These are phyloP conservation scores for Lentinula boryana DNA, from an alignment of 768 basidiomycete genomes.

Conservation along the genomic window DNA sequence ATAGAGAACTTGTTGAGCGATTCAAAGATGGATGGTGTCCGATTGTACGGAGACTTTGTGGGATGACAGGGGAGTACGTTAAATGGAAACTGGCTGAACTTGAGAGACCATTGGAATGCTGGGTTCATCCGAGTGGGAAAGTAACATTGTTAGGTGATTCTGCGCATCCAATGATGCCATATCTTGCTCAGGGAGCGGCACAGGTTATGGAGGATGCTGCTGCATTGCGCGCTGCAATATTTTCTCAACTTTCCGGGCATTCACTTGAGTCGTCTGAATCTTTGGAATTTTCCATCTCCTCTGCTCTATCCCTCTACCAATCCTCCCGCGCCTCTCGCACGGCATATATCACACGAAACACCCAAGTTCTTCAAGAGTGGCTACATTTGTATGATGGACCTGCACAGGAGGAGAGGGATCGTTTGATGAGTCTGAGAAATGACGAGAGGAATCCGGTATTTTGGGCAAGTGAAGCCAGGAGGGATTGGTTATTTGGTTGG, in stretches of 20 bases:
- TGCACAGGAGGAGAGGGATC: slow-evolving; percentile 15
- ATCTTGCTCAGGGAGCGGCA: slow-evolving; percentile 26
- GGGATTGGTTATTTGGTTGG: neutral
- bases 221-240: slow-evolving; percentile 22
- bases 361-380: slow-evolving; percentile 11
- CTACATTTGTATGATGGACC: slow-evolving; percentile 12
- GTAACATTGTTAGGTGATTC: slow-evolving; percentile 29
- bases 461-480: neutral
- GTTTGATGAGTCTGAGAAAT: slow-evolving; percentile 9
- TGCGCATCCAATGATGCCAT: slow-evolving; percentile 19
- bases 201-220: slow-evolving; percentile 36
- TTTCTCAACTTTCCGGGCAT: neutral
- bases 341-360: slow-evolving; percentile 12
- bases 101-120: slow-evolving; percentile 23
- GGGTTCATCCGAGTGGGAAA: slow-evolving; percentile 23
- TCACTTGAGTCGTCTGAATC: slow-evolving; percentile 15
- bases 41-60: slow-evolving; percentile 24
- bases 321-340: neutral
- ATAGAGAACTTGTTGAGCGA: slow-evolving; percentile 25
- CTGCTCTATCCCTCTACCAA: too few relatives aligned
- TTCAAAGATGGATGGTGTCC: slow-evolving; percentile 28
- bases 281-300: too few relatives aligned
- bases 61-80: slow-evolving; percentile 25
- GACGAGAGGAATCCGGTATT: slow-evolving; percentile 6
- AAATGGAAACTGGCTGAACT: slow-evolving; percentile 35